phyloP scores from a whole-genome alignment of 768 basidiomycete genomes.

The Termitomyces sp. region DNA sequence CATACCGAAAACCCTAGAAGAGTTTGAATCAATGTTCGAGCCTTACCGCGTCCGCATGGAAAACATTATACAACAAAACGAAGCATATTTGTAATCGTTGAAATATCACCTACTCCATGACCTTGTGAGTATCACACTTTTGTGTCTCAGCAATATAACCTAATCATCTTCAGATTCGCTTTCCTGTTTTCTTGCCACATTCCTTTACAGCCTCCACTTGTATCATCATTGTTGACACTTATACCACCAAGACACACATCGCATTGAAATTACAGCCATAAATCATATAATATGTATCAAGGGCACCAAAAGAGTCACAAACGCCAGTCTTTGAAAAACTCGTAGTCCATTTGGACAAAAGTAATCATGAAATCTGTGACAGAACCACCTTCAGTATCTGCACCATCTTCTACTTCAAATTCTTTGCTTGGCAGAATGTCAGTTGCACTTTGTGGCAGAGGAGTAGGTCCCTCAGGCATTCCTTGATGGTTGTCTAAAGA shows the following conservation, averaged over 20 bases:
- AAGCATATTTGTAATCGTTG: not conserved
- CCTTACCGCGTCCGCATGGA: conserved; percentile 11
- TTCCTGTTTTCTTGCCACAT: not conserved
- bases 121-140: not conserved
- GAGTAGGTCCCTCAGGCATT: conserved; percentile 4
- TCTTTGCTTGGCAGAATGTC: conserved; percentile 29
- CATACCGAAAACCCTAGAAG: conserved; percentile 4
- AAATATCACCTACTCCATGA: not conserved
- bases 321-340: conserved; percentile 74
- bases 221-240: not conserved
- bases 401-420: conserved; percentile 38
- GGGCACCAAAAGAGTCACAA: conserved; percentile 28
- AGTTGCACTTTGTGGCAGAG: conserved; percentile 19
- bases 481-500: conserved; percentile 10
- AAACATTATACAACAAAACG: conserved; percentile 9
- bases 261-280: not conserved
- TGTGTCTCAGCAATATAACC: not conserved
- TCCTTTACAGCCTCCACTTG: not conserved
- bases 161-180: not conserved
- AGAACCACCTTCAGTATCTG: conserved; percentile 60
- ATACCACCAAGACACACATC: not conserved
- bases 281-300: conserved; percentile 7
- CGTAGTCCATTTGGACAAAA: conserved; percentile 57
- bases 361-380: conserved; percentile 84
- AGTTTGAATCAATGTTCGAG: conserved; percentile 18